These are phyloP conservation scores for Pinus albicaulis DNA, from an alignment of 75 land plant species.

Conservation along the genomic window DNA sequence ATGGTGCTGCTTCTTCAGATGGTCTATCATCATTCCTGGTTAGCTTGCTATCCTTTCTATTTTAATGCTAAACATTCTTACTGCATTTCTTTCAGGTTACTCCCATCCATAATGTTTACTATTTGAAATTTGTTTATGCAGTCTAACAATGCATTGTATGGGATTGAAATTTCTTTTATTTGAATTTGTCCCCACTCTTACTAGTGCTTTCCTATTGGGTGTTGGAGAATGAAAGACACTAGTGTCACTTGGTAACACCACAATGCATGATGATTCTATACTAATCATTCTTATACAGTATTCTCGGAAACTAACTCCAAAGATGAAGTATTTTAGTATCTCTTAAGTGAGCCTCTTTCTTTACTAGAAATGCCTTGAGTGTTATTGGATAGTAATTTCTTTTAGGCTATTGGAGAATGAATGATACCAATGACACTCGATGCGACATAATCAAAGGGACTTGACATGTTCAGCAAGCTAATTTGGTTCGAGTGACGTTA, in stretches of 20 bases:
- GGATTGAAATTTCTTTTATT: too few species aligned
- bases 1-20: conserved; percentile 93
- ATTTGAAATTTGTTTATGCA: neutral
- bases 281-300: neutral
- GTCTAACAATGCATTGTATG: too few species aligned
- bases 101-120: neutral
- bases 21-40: conserved; percentile 96
- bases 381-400: neutral
- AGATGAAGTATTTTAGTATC: neutral
- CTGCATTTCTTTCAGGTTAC: neutral
- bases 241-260: neutral
- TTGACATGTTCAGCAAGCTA: too few species aligned
- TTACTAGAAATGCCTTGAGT: neutral
- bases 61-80: neutral
- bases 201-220: too few species aligned
- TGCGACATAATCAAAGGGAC: too few species aligned
- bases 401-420: neutral
- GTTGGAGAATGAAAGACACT: too few species aligned
- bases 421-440: too few species aligned
- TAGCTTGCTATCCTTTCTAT: conserved; percentile 11
- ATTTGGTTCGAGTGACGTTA: too few species aligned
- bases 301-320: neutral
- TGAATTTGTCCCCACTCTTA: too few species aligned
- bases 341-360: neutral
- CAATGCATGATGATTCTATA: neutral